Evolutionary conservation across 1,284 basidiomycete species (phyloP).

Genomic region (Pascua sp.): DNA sequence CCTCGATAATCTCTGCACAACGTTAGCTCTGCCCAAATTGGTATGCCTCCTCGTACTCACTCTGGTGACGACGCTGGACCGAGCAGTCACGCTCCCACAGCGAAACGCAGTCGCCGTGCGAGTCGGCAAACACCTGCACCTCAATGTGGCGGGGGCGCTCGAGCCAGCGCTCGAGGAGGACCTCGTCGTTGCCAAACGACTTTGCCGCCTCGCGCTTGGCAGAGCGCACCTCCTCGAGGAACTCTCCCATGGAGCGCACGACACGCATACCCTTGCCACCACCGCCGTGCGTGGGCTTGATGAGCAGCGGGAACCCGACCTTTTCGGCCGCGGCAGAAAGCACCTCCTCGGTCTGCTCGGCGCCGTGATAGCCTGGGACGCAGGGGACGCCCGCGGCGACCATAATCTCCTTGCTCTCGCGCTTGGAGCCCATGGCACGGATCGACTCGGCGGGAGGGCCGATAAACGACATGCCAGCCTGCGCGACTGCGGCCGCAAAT

Average conservation of each 20-base stretch:
- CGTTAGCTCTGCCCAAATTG: neutral
- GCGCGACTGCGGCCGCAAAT: slow-evolving; percentile 57
- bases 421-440: slow-evolving; percentile 63
- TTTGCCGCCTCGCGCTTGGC: slow-evolving; percentile 84
- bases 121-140: slow-evolving; percentile 85
- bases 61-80: slow-evolving; percentile 89
- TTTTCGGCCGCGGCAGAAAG: slow-evolving; percentile 48
- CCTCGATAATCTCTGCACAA: slow-evolving; percentile 44
- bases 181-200: slow-evolving; percentile 78
- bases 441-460: slow-evolving; percentile 63
- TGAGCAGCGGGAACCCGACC: slow-evolving; percentile 61
- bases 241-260: slow-evolving; percentile 54
- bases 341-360: slow-evolving; percentile 58
- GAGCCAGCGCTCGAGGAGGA: slow-evolving; percentile 83
- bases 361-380: slow-evolving; percentile 64
- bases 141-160: slow-evolving; percentile 79
- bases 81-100: slow-evolving; percentile 93
- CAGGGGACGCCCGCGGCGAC: slow-evolving; percentile 84
- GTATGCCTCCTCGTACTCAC: slow-evolving; percentile 22
- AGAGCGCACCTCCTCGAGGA: slow-evolving; percentile 68
- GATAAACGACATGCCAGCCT: slow-evolving; percentile 59
- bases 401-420: slow-evolving; percentile 75
- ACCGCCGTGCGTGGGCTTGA: slow-evolving; percentile 70
- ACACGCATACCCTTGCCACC: slow-evolving; percentile 69
- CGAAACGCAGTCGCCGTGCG: slow-evolving; percentile 70